Evolutionary conservation across 2,329 filamentous ascomycete genomes (phyloP), one percentile per base, ranked within the genome.

Genomic region (Sclerotinia subarctica): DNA sequence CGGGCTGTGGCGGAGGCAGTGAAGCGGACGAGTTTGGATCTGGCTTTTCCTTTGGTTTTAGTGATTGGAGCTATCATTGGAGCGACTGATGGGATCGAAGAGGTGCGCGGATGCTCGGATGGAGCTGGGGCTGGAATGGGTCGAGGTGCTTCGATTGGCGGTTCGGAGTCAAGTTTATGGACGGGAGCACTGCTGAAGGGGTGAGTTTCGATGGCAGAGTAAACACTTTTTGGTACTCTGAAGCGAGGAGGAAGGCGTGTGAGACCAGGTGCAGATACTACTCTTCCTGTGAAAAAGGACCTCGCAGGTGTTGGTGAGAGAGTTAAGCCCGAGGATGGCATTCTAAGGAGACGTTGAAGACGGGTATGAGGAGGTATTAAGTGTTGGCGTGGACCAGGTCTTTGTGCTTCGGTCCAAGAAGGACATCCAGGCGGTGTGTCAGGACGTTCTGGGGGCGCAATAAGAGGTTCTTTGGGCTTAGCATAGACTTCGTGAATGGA

Each of bases 381-480:
- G 21, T 51, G 63, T 7, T 21, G 57, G 29, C 49, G 54, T 29
- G 65, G 66, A 21, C 64, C 60, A 3, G 71, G 63, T 21, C 64
- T 72, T 44, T 77, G 76, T 44, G 73, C 70, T 47, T 70, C 73
- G 1, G 75, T 77, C 77, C 77, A 78, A 13, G 76, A 77, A 24
- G 77, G 77, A 71, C 77, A 73, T 13, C 77, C 77, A 17, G 73
- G 73, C 21, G 76, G 77, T 15, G 77, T 78, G 29, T 65, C 44
- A 38, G 72, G 74, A n/a, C 76, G 71, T 17, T 74, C 60, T 6
- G 73, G 68, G 29, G 76, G 76, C 38, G 73, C 71, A 29, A 74
- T 68, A 29, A 76, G 56, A 26, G 76, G 77, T 10, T 47, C 65
- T 62, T 73, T 75, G 7, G 77, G 76, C 58, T 76, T 59, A 10